Evolutionary conservation across 208 protist genomes (phyloP).

Genomic region (Histomonas meleagridis): DNA sequence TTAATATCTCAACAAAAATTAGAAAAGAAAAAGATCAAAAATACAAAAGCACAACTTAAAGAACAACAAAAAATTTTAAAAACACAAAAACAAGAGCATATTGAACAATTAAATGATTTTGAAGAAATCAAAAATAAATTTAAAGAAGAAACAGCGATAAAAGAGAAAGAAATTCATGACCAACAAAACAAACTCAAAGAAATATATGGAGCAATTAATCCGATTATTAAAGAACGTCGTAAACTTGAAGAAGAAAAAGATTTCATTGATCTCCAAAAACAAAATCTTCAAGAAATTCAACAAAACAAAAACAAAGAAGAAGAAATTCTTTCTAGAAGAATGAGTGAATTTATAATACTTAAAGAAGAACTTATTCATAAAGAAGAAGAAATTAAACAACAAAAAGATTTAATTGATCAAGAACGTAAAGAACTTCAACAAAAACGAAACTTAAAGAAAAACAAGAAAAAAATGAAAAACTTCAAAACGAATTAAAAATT

Average conservation of each 20-base stretch:
- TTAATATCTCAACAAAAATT: not conserved
- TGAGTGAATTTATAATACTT: not conserved
- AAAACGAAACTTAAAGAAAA: not conserved
- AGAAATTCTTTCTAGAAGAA: not conserved
- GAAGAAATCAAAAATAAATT: not conserved
- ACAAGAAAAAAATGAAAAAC: not conserved
- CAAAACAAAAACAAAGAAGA: not conserved
- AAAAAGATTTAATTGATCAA: not conserved
- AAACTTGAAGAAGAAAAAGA: not conserved
- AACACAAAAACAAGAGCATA: not conserved
- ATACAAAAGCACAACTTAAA: not conserved
- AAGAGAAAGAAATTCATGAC: not conserved
- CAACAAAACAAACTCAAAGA: not conserved
- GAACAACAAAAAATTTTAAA: not conserved
- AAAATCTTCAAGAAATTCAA: not conserved
- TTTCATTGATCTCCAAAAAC: not conserved
- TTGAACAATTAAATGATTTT: not conserved
- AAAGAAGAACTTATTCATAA: not conserved
- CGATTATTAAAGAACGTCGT: not conserved
- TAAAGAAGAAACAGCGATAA: not conserved
- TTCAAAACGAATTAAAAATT: no score
- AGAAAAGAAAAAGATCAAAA: not conserved
- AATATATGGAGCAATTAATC: not conserved
- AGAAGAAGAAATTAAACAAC: not conserved
- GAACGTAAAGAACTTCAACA: not conserved